Percentiles rank a stretch among this genome's conserved stretches.
phyloP scores from a whole-genome alignment of 179 eudicot species.

The Corrigiola litoralis region DNA sequence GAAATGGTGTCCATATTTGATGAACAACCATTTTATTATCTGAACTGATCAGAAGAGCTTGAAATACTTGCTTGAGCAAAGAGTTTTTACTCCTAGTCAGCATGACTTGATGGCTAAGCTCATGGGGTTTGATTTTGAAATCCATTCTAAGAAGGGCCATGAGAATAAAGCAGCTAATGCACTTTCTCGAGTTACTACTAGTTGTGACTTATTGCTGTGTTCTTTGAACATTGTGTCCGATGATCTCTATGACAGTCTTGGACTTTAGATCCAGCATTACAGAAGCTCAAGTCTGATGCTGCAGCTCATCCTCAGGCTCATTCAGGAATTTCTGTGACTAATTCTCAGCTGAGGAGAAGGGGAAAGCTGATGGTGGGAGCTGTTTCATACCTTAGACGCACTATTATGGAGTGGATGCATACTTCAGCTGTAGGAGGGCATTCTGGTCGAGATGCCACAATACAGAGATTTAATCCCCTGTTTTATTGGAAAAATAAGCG shows the following conservation, averaged over 20 bases:
- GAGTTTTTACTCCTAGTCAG: background rate
- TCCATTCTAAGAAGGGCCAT: background rate
- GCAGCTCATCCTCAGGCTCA: background rate
- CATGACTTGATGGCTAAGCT: constrained; percentile 5
- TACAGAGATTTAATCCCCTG: background rate
- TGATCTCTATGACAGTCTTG: background rate
- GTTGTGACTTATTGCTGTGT: too few relatives aligned
- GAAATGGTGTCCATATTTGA: background rate
- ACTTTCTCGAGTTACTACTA: background rate
- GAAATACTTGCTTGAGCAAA: background rate
- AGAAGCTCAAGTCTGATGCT: background rate
- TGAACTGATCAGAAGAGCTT: background rate
- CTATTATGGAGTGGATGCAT: background rate
- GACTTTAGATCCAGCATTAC: too few relatives aligned
- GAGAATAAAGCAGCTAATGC: background rate
- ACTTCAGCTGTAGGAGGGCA: background rate
- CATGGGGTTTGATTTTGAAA: background rate
- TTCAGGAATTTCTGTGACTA: too few relatives aligned
- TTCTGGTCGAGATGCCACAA: background rate
- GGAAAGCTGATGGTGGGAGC: background rate
- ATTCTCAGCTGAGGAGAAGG: background rate
- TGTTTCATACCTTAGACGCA: background rate
- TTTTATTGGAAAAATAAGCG: background rate
- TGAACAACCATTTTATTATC: background rate
- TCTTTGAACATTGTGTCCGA: too few relatives aligned